Evolutionary conservation across 768 basidiomycete genomes (phyloP).

Genomic region (Pisolithus orientalis): DNA sequence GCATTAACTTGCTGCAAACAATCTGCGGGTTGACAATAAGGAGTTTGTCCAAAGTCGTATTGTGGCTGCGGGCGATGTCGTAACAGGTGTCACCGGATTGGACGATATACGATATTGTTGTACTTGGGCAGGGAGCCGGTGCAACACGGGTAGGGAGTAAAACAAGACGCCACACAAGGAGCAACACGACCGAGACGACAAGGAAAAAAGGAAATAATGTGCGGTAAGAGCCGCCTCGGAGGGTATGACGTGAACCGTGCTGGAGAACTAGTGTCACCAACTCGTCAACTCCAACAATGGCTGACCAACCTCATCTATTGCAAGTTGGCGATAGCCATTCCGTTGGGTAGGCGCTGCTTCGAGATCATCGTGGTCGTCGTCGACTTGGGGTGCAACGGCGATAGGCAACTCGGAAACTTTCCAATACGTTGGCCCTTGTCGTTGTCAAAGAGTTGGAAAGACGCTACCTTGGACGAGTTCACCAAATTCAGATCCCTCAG

Average conservation of each 20-base stretch:
- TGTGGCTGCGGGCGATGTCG: slow-evolving; percentile 47
- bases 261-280: slow-evolving; percentile 22
- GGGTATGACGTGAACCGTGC: slow-evolving; percentile 23
- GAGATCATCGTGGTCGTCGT: slow-evolving; percentile 38
- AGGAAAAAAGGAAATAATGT: slow-evolving; percentile 70
- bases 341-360: slow-evolving; percentile 49
- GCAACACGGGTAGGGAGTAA: slow-evolving; percentile 28
- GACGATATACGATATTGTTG: slow-evolving; percentile 39
- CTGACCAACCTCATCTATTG: slow-evolving; percentile 41
- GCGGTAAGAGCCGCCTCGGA: slow-evolving; percentile 44
- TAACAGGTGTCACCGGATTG: slow-evolving; percentile 62
- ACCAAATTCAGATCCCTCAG: slow-evolving; percentile 59
- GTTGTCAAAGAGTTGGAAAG: background rate
- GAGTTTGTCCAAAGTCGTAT: slow-evolving; percentile 46
- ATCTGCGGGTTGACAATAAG: slow-evolving; percentile 46
- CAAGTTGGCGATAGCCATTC: slow-evolving; percentile 54
- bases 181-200: slow-evolving; percentile 53
- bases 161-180: slow-evolving; percentile 59
- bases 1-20: slow-evolving; percentile 51
- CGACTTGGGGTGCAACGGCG: slow-evolving; percentile 15
- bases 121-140: slow-evolving; percentile 27
- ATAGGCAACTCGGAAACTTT: slow-evolving; percentile 28
- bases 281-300: background rate
- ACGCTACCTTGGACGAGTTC: slow-evolving; percentile 36
- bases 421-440: background rate